phyloP scores from a whole-genome alignment of 164 flowering plant genomes.

The Umbellularia californica region DNA sequence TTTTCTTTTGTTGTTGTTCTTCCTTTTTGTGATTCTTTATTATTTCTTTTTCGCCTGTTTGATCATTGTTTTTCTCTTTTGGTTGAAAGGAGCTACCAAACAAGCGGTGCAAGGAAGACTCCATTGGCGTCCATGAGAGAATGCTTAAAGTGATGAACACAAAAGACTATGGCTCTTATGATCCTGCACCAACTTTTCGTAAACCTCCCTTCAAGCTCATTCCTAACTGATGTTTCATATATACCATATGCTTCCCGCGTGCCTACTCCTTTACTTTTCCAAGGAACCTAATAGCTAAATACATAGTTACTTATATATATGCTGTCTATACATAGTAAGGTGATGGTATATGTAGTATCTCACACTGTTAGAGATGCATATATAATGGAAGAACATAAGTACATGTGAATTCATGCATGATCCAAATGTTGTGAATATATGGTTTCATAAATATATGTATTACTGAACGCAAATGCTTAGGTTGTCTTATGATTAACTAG shows the following conservation, averaged over 20 bases:
- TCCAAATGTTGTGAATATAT: no score
- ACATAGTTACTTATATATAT: neutral
- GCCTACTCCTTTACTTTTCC: neutral
- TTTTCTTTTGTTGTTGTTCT: no score
- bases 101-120: conserved; percentile 13
- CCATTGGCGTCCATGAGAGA: conserved; percentile 38
- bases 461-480: no score
- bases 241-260: neutral
- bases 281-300: neutral
- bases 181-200: conserved; percentile 67
- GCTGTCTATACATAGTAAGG: conserved; percentile 1
- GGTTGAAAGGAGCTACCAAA: conserved; percentile 17
- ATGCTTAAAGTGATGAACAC: conserved; percentile 47
- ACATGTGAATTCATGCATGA: neutral
- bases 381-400: neutral
- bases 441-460: no score
- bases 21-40: no score
- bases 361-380: neutral
- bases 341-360: neutral
- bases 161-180: conserved; percentile 67
- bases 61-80: no score
- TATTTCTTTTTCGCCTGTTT: no score
- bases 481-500: no score
- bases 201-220: conserved; percentile 93
- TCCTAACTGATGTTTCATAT: conserved; percentile 44